Percentiles rank a stretch among this genome's conserved stretches.
phyloP scores from a whole-genome alignment of 805 yeast species.

The Nakazawaea ambrosiae region DNA sequence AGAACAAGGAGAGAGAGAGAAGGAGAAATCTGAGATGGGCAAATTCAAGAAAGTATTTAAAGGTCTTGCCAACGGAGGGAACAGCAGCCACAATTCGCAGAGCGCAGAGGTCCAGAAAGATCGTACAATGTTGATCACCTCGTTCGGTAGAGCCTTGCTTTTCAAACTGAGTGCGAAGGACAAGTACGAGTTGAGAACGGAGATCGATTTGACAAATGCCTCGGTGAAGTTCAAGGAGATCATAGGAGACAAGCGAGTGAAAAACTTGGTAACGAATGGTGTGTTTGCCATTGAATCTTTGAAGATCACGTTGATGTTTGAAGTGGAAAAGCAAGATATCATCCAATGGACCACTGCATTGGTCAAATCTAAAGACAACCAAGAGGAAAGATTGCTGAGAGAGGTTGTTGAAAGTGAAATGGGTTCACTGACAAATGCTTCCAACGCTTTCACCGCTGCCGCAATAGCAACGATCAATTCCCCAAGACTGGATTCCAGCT shows the following conservation, averaged over 20 bases:
- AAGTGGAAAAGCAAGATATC: constrained; percentile 44
- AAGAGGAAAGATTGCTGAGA: constrained; percentile 35
- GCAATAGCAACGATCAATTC: constrained; percentile 18
- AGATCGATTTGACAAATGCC: constrained; percentile 46
- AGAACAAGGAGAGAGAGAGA: constrained; percentile 13
- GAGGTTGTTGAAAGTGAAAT: constrained; percentile 19
- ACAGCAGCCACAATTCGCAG: constrained; percentile 11
- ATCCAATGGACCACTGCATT: constrained; percentile 52
- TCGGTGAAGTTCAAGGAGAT: constrained; percentile 56
- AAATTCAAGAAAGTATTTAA: constrained; percentile 23
- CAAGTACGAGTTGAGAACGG: constrained; percentile 42
- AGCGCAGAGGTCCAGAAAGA: constrained; percentile 11
- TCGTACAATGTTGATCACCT: constrained; percentile 52
- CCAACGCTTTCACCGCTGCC: constrained; percentile 32
- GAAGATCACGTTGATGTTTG: constrained; percentile 48
- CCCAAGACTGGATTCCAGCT: constrained; percentile 1
- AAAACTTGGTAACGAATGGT: constrained; percentile 31
- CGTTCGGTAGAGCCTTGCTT: constrained; percentile 55
- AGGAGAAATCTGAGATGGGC: constrained; percentile 13
- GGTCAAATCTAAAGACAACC: constrained; percentile 39
- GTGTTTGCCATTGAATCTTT: constrained; percentile 52
- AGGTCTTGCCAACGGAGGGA: too few relatives aligned
- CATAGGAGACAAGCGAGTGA: constrained; percentile 28
- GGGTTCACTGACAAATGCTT: constrained; percentile 25
- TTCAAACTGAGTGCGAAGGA: constrained; percentile 33